phyloP scores from a whole-genome alignment of 1,139 yeast genomes.

The Kodamaea derodonti region DNA sequence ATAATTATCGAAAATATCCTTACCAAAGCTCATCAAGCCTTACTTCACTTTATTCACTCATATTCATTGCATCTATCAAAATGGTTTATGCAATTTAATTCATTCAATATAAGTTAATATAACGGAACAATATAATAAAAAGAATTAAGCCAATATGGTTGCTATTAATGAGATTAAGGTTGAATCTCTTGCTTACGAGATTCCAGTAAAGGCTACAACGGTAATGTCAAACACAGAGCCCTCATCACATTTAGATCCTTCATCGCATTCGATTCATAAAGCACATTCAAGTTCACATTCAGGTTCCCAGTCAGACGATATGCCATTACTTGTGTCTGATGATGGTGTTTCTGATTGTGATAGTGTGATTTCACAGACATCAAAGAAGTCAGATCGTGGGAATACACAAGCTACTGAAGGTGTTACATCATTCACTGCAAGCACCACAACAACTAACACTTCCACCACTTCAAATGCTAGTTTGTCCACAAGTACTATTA shows the following conservation, averaged over 20 bases:
- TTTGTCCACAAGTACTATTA: background rate
- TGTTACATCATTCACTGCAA: background rate
- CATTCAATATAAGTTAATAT: background rate
- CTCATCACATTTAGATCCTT: background rate
- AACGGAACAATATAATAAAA: background rate
- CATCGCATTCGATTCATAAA: background rate
- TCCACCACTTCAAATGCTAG: background rate
- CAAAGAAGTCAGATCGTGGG: background rate
- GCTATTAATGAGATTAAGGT: conserved; percentile 13
- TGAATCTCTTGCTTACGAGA: conserved; percentile 3
- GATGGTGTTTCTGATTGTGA: conserved; percentile 28
- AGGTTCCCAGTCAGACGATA: conserved; percentile 13
- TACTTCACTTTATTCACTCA: too few relatives aligned
- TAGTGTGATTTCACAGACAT: conserved; percentile 11
- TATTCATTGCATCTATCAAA: too few relatives aligned
- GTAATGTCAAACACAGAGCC: background rate
- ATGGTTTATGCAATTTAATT: background rate
- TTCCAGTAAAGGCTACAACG: conserved; percentile 1
- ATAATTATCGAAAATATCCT: too few relatives aligned
- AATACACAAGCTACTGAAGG: background rate
- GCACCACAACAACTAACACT: background rate
- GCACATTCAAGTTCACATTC: background rate
- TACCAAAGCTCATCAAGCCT: too few relatives aligned
- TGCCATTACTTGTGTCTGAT: conserved; percentile 30
- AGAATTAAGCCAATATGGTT: conserved; percentile 13